Conservation (phyloP, 495 filamentous ascomycete genomes). For the Aspergillus kassunensis region DNA sequence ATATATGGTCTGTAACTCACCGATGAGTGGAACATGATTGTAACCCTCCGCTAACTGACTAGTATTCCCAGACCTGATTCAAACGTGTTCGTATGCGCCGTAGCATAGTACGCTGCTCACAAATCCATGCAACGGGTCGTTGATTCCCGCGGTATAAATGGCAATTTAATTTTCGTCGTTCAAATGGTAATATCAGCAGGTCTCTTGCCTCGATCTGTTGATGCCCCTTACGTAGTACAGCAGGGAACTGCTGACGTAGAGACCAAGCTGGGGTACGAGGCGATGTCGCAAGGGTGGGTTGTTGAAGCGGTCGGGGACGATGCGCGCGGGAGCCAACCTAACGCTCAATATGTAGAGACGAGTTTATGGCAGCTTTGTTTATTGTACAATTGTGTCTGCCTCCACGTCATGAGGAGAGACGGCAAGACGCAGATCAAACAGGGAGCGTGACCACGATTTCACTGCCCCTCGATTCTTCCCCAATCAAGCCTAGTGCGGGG, state of each 20-base stretch:
- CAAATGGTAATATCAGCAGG: not conserved
- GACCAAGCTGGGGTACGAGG: not conserved
- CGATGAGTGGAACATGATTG: conserved; percentile 39
- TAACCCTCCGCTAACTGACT: not conserved
- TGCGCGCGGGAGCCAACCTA: not conserved
- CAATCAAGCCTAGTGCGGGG: conserved; percentile 35
- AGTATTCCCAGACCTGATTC: not conserved
- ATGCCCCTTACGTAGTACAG: not conserved
- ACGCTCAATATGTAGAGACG: not conserved
- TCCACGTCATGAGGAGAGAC: conserved; percentile 22
- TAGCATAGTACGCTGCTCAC: not conserved
- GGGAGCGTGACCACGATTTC: conserved; percentile 9
- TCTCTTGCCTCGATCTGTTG: not conserved
- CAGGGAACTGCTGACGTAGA: not conserved
- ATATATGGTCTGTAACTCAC: conserved; percentile 25
- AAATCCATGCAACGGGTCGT: not conserved
- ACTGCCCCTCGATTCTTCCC: conserved; percentile 23
- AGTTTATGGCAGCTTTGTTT: not conserved
- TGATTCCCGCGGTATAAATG: not conserved
- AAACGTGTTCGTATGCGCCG: not conserved
- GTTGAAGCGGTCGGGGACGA: not conserved
- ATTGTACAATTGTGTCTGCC: not conserved
- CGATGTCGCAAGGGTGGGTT: not conserved
- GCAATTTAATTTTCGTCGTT: not conserved
- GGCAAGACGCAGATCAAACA: conserved; percentile 8